Conservation (phyloP, 2,329 filamentous ascomycete species). For the Fusarium brachygibbosum region DNA sequence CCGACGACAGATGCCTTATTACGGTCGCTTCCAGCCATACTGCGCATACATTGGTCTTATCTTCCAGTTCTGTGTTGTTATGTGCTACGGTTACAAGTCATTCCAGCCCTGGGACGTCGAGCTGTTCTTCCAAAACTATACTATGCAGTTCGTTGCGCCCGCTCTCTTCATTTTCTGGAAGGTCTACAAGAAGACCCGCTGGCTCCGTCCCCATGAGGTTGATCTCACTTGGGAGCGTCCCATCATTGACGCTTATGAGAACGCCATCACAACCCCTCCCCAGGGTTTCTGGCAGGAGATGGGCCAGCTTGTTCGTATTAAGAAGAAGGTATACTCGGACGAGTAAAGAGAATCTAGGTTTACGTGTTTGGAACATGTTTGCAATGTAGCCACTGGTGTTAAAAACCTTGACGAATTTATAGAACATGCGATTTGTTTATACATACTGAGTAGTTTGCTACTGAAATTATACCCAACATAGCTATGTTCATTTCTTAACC, state of each 20-base stretch:
- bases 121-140: conserved; percentile 67
- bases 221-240: conserved; percentile 74
- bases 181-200: conserved; percentile 69
- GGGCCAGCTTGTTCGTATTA: conserved; percentile 44
- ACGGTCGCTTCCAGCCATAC: conserved; percentile 70
- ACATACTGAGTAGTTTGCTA: conserved; percentile 23
- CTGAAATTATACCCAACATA: conserved; percentile 47
- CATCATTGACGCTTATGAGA: conserved; percentile 70
- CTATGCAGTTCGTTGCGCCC: conserved; percentile 67
- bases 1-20: conserved; percentile 69
- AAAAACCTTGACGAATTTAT: conserved; percentile 29
- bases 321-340: conserved; percentile 16
- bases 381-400: conserved; percentile 6
- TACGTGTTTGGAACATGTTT: conserved; percentile 5
- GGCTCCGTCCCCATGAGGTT: conserved; percentile 66
- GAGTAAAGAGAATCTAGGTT: conserved; percentile 9
- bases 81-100: conserved; percentile 68
- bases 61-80: conserved; percentile 60
- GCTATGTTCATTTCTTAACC: conserved; percentile 21
- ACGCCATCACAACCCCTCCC: conserved; percentile 62
- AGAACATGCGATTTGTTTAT: conserved; percentile 30
- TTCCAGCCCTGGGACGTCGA: conserved; percentile 64
- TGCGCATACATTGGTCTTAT: conserved; percentile 62
- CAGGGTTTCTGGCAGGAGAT: conserved; percentile 70
- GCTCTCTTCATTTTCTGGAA: conserved; percentile 73